Evolutionary conservation across 2,329 filamentous ascomycete species (phyloP), one percentile per base, ranked within the genome.

Genomic region (Cladosporium oxysporum): DNA sequence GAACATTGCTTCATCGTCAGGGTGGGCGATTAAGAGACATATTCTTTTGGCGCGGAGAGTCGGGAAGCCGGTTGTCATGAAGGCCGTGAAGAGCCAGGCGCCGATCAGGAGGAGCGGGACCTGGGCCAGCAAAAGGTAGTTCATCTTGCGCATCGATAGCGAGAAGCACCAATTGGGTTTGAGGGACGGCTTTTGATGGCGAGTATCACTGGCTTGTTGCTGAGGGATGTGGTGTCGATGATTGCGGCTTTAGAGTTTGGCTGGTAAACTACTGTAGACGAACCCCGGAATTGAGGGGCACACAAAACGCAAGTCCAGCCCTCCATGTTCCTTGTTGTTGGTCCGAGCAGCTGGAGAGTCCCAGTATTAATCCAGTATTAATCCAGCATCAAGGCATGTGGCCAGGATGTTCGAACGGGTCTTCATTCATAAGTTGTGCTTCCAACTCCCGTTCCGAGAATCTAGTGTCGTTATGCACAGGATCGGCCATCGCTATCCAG

Each of bases 1-100:
- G 84, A 99, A 99, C 95, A 99, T 99, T 78, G 94, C 95, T 82
- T 99, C 95, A 75, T 99, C 95, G 79, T 99, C 95, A 0, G 95
- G 95, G 80, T 99, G 95, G 26, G 95, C 95, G 74, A 99, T 98
- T 64, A 99, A 84, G 63, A 99, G 86, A 76, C 91, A 91, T 75
- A 99, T 92, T 74, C 91, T 88, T 84, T 96, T 96, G 81, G 92
- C 90, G 72, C 83, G 84, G 69, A 97, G 82, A 53, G 82, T 85
- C 4, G 92, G 91, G 71, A 91, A 86, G 35, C 84, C 77, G 26
- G 68, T 69, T 69, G 75, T 79, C 67, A 83, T 75, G 66, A 80
- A 79, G 35, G 79, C 76, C 33, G 81, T 83, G 71, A 82, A 82
- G 66, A 83, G 73, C 81, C 81, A 84, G 64, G 83, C 71, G 57